These are phyloP conservation scores for Spathaspora sp. DNA, from an alignment of 1,139 yeast species.

Conservation along the genomic window DNA sequence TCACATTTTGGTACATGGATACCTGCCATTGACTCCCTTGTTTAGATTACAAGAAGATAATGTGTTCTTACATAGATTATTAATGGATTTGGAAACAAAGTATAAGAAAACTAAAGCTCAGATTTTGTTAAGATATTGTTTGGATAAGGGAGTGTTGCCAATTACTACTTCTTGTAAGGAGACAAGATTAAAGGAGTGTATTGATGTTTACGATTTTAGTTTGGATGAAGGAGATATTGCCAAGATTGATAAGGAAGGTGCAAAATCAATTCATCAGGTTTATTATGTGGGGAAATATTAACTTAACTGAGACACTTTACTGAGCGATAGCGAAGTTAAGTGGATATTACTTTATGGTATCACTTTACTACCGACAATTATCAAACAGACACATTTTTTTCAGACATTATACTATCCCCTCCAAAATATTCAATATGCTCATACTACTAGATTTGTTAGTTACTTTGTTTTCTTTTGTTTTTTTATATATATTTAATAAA, in stretches of 20 bases:
- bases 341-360: neutral
- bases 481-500: neutral
- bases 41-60: constrained; percentile 22
- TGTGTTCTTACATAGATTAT: constrained; percentile 26
- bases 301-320: neutral
- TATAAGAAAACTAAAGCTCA: constrained; percentile 59
- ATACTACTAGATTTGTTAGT: neutral
- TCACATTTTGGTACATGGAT: constrained; percentile 37
- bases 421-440: neutral
- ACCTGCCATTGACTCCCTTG: constrained; percentile 40
- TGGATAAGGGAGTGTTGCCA: constrained; percentile 62
- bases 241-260: constrained; percentile 26
- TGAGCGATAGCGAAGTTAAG: neutral
- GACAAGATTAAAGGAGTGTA: constrained; percentile 54
- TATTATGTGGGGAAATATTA: constrained; percentile 17
- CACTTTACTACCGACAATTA: too few species aligned
- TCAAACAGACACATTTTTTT: neutral
- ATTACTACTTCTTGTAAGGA: constrained; percentile 67
- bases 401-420: too few species aligned
- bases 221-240: constrained; percentile 27
- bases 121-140: constrained; percentile 66
- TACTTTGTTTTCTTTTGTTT: neutral
- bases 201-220: constrained; percentile 51
- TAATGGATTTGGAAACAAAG: constrained; percentile 49
- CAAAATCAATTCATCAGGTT: constrained; percentile 24